Base-by-base conservation (phyloP, 139 green algal species). In the Closterium sp. region DNA sequence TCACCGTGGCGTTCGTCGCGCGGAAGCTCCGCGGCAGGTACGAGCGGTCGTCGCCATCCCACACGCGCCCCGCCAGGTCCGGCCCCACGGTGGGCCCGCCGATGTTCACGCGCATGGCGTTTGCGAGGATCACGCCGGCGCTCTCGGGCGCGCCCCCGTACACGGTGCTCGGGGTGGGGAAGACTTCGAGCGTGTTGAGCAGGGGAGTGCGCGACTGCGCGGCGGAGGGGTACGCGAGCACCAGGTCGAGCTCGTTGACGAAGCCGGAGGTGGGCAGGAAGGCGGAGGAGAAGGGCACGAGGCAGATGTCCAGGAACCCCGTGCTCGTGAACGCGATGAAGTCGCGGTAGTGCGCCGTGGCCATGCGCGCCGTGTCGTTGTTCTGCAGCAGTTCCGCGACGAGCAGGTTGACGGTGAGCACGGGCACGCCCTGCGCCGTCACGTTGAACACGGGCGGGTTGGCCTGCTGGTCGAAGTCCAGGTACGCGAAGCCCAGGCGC, bases 401-500 rank as follows among this genome's bases (percentile, higher is more conserved):
- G 30, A 88, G 4, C 84, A 88, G 3, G 31, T 88, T 30, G 12
- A 88, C 31, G 10, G 84, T 36, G 2, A 38, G 30, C 3, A 88
- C 84, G 3, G 32, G 31, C 21, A 36, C 31, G 84, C 84, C 84
- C 30, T 36, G 21, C 10, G 33, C 21, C 31, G 32, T 34, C 30
- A 88, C 32, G 84, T 88, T 88, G 84, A 88, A 88, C 21, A 36
- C 31, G 84, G 84, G 84, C 84, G 84, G 84, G 31, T 35, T 36
- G 1, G 7, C 25, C 30, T 43, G 5, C 30, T 36, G 21, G 84
- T 88, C 84, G 84, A 38, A 88, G 84, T 88, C 25, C 16, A 32
- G 16, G 84, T 88, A 88, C 84, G 84, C 84, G 84, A 88, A 36
- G 84, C 84, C 84, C 30, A 88, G 31, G 7, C 84, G 84, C 84